Conservation (phyloP, 129 eudicot species). For the Pseudognaphalium luteoalbum region DNA sequence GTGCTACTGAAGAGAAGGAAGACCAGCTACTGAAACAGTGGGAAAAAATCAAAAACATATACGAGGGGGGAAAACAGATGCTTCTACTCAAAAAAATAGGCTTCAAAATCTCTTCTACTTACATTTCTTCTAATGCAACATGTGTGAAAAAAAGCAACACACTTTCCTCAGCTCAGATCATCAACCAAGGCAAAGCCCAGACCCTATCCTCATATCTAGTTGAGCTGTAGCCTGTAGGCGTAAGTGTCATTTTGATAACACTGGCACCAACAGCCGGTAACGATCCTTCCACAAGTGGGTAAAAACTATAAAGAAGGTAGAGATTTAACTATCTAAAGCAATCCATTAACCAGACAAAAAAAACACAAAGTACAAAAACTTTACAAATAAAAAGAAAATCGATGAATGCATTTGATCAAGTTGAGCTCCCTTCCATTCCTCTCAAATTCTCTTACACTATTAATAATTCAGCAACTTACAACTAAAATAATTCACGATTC, state of each 20-base stretch:
- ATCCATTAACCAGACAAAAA: neutral
- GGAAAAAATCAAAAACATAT: no score
- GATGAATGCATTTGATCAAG: neutral
- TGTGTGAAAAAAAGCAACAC: neutral
- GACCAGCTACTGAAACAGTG: neutral
- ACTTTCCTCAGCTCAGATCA: neutral
- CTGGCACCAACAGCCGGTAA: neutral
- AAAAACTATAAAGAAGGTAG: neutral
- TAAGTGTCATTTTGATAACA: neutral
- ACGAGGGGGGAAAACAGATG: neutral
- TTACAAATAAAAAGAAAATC: neutral
- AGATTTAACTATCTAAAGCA: neutral
- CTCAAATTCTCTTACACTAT: neutral
- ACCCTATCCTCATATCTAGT: neutral
- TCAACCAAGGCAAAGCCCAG: neutral
- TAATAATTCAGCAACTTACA: neutral
- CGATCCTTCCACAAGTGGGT: neutral
- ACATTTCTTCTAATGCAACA: neutral
- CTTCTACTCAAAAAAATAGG: neutral
- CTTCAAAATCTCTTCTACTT: neutral
- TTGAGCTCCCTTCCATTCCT: neutral
- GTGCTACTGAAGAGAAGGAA: neutral
- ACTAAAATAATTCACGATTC: neutral
- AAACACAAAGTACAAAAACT: no score
- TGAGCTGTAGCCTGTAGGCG: neutral